These are phyloP conservation scores for Acanthamoeba sp. DNA, from an alignment of 208 protist genomes.

Conservation along the genomic window DNA sequence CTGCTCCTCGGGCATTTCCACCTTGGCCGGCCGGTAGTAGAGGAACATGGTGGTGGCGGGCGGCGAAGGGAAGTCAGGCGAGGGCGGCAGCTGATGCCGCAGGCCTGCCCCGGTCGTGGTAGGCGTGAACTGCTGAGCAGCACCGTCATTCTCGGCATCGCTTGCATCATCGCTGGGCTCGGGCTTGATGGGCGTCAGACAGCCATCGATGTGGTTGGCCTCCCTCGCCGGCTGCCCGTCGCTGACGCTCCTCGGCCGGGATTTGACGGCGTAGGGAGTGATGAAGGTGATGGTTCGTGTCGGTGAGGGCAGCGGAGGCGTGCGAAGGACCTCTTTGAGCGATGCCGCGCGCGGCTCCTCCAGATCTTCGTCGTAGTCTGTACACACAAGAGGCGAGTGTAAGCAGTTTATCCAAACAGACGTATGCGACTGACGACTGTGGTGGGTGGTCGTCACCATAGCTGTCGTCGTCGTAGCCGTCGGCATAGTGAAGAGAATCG, in stretches of 20 bases:
- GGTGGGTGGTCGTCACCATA: not conserved
- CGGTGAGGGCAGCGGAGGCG: not conserved
- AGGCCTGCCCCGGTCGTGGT: not conserved
- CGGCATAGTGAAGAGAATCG: not conserved
- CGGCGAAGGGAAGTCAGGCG: slow-evolving; percentile 1
- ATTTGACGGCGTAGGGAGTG: slow-evolving; percentile 5
- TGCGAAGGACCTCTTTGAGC: not conserved
- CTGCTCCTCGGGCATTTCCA: not conserved
- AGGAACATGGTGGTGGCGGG: slow-evolving; percentile 28
- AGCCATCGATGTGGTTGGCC: not conserved
- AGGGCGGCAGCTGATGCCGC: not conserved
- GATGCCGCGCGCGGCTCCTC: not conserved
- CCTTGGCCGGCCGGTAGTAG: slow-evolving; percentile 4
- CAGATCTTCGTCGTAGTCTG: slow-evolving; percentile 16
- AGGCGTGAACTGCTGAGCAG: not conserved
- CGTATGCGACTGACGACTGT: too few species aligned
- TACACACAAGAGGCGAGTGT: too few species aligned
- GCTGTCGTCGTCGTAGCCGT: not conserved
- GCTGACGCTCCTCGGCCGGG: not conserved
- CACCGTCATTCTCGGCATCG: not conserved
- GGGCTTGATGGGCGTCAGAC: not conserved
- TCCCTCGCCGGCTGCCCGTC: not conserved
- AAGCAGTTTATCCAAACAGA: too few species aligned
- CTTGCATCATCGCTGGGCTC: not conserved
- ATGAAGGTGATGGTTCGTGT: slow-evolving; percentile 28